phyloP scores from a whole-genome alignment of 495 filamentous ascomycete species.

The Hypoxylon crocopeplum region DNA sequence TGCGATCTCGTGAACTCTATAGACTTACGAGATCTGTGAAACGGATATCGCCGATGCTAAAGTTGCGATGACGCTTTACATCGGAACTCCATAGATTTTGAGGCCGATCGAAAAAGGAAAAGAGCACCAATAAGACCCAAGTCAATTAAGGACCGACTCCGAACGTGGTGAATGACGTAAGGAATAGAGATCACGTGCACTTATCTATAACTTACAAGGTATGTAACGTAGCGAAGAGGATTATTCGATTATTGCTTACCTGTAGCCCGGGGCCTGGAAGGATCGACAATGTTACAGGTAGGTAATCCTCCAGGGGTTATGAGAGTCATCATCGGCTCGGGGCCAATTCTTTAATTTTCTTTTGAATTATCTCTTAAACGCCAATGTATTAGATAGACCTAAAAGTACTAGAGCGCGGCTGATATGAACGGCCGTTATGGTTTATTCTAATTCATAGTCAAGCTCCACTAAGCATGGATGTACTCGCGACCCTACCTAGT shows the following conservation, averaged over 20 bases:
- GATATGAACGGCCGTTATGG: slow-evolving; percentile 3
- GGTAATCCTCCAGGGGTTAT: neutral
- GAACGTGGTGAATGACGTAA: slow-evolving; percentile 22
- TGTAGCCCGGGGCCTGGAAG: neutral
- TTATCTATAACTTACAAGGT: neutral
- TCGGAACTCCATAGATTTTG: slow-evolving; percentile 15
- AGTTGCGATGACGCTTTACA: slow-evolving; percentile 11
- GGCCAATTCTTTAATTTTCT: neutral
- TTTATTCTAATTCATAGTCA: slow-evolving; percentile 1
- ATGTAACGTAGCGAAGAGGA: neutral
- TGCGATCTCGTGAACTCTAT: slow-evolving; percentile 21
- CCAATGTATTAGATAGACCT: too few relatives aligned
- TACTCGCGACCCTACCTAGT: neutral
- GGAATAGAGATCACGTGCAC: neutral
- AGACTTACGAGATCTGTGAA: neutral
- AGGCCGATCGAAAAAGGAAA: slow-evolving; percentile 14
- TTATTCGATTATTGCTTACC: neutral
- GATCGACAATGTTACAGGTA: neutral
- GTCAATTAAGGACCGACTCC: slow-evolving; percentile 10
- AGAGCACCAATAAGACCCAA: neutral
- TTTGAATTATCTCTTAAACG: too few relatives aligned
- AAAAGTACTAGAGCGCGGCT: slow-evolving; percentile 3
- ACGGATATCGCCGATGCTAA: slow-evolving; percentile 4
- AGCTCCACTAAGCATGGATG: slow-evolving; percentile 1
- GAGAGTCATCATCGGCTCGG: neutral